Percentiles rank a stretch among this genome's conserved stretches.
These are phyloP conservation scores for Trichophyton schoenleinii DNA, from an alignment of 2,329 filamentous ascomycete species.

Conservation along the genomic window DNA sequence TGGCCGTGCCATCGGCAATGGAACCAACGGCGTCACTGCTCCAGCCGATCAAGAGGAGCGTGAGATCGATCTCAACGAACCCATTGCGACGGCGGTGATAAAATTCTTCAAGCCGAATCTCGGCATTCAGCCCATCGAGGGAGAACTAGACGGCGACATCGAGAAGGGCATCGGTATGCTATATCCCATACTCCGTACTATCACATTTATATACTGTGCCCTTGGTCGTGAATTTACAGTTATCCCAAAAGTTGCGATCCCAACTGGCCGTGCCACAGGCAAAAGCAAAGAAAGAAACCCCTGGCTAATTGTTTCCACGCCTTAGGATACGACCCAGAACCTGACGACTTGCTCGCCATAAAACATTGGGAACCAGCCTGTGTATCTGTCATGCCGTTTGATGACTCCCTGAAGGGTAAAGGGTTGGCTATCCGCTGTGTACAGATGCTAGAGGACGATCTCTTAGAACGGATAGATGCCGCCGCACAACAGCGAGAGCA, in stretches of 20 bases:
- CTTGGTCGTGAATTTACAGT: not conserved
- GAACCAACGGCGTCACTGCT: not conserved
- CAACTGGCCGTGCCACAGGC: not conserved
- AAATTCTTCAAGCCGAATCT: constrained; percentile 9
- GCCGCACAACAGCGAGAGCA: not conserved
- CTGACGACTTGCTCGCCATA: constrained; percentile 7
- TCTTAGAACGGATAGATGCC: constrained; percentile 4
- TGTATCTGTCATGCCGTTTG: constrained; percentile 6
- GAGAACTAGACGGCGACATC: not conserved
- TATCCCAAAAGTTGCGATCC: not conserved
- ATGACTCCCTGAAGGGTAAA: constrained; percentile 7
- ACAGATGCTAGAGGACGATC: constrained; percentile 6
- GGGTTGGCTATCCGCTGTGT: constrained; percentile 9
- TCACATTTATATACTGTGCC: not conserved
- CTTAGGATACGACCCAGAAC: constrained; percentile 9
- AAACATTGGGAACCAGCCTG: constrained; percentile 10
- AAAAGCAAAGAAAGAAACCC: not conserved
- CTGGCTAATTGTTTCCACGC: not conserved
- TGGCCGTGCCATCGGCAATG: not conserved
- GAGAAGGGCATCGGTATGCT: not conserved
- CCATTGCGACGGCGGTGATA: constrained; percentile 8
- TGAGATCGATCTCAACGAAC: constrained; percentile 1
- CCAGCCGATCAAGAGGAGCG: not conserved
- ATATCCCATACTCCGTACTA: not conserved
- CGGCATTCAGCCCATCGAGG: constrained; percentile 1